Evolutionary conservation across 2,329 filamentous ascomycete species (phyloP).

Genomic region (Pseudonectria buxi): DNA sequence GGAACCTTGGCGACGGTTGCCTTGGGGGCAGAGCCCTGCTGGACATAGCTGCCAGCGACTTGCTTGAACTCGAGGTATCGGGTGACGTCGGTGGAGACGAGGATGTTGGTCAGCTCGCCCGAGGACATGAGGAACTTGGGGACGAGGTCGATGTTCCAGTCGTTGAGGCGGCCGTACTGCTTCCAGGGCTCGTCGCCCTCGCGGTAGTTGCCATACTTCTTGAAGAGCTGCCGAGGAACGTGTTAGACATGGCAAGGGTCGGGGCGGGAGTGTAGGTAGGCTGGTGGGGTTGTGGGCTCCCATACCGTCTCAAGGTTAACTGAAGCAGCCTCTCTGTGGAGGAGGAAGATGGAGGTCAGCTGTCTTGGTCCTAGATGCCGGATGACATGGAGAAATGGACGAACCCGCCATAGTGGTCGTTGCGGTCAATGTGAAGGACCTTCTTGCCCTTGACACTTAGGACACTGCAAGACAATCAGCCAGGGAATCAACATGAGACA

Average conservation of each 20-base stretch:
- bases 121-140: conserved; percentile 99
- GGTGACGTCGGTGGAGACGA: conserved; percentile 90
- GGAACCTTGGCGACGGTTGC: conserved; percentile 96
- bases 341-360: conserved; percentile 21
- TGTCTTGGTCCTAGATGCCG: background rate
- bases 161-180: conserved; percentile 91
- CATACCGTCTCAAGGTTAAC: conserved; percentile 90
- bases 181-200: conserved; percentile 89
- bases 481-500: conserved; percentile 3
- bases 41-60: conserved; percentile 92
- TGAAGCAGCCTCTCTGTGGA: conserved; percentile 73
- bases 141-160: conserved; percentile 99
- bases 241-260: conserved; percentile 11
- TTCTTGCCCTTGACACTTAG: conserved; percentile 98
- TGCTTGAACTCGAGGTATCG: conserved; percentile 89
- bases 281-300: conserved; percentile 12
- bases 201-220: conserved; percentile 82
- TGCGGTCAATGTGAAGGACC: conserved; percentile 97
- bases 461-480: conserved; percentile 47
- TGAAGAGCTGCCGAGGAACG: conserved; percentile 65
- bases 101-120: conserved; percentile 95
- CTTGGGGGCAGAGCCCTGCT: conserved; percentile 75
- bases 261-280: conserved; percentile 9
- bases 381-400: conserved; percentile 27
- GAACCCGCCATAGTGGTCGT: conserved; percentile 96